Evolutionary conservation across 2,329 filamentous ascomycete species (phyloP), one percentile per base, ranked within the genome.

Genomic region (Sclerotinia spermophila): DNA sequence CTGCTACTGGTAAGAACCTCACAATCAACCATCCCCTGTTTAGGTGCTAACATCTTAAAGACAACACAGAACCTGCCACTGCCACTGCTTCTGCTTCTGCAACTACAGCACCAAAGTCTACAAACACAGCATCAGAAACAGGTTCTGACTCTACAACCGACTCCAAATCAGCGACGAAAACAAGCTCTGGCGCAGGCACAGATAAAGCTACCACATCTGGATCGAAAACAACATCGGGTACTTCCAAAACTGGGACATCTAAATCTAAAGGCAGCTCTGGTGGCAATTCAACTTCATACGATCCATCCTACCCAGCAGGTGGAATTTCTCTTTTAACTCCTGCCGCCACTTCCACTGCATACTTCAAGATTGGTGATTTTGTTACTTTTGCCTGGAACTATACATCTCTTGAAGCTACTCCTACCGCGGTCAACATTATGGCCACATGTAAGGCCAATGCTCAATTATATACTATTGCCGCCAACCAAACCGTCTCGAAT

Each of bases 351-450:
- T 77, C 80, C 17, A 82, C 83, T 15, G 82, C 84, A 71, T 82
- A 88, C 55, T 89, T 86, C 83, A 87, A 87, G 77, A 87, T 90
- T 72, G 85, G 86, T 72, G 84, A 89, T 71, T 76, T 82, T 59
- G 81, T 89, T 58, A 90, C 87, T 21, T 88, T 86, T 79, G 84
- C 81, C 61, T 91, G 88, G 87, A 90, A 90, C 80, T 90, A 90
- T 81, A 90, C 89, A 5, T 85, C 84, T 59, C 79, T 91, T 42
- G 82, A 83, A 69, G 86, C 81, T 38, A 85, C 82, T 1, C 89
- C 89, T 2, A 87, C 86, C 4, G 88, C 87, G 55, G 77, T 91
- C 71, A 87, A 90, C 73, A 82, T 90, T 21, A 79, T 89, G 71
- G 82, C 87, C 45, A 86, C 85, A 74, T 88, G 86, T 81, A 84